Base-by-base conservation (phyloP, 345 rosid genomes). In the Eucalyptus curtisii region DNA sequence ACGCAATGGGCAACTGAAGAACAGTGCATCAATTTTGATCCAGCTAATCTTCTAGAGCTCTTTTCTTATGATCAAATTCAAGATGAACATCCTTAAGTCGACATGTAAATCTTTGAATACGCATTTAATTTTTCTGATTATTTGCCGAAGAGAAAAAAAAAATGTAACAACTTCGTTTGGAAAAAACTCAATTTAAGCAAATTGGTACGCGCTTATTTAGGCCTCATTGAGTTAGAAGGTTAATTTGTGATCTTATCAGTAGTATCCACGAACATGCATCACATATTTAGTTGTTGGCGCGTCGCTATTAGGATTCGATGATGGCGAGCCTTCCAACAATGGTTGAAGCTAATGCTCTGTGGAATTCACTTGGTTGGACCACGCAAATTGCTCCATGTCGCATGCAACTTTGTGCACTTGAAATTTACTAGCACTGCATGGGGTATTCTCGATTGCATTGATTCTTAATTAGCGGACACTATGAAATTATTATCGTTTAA, bases 371-470 rank as follows among this genome's bases (percentile, higher is more conserved):
- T 6, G 47, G 27, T 76, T 76, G 82, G 82, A 76, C 82, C 82
- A 76, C 47, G 7, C 8, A 76, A 76, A 76, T 71, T 10, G 14
- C 45, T 25, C 22, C 25, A 71, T 71, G 82, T 71, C 27, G 14
- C 14, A 10, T 71, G 45, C 82, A 37, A 10, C 82, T 71, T 71
- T 71, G 45, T 19, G 82, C 12, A 37, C 45, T 71, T 10, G 44
- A 71, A 17, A 71, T 71, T n/a, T 71, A 37, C 8, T 2, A 12
- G 27, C 12, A 37, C 27, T 6, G 3, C 0, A 15, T 71, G 45
- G 82, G 82, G 45, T 71, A 71, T 22, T 71, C 45, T 71, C 0
- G 2, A 10, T 37, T 7, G 27, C 14, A 37, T 37, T 2, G 14
- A 37, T 71, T 71, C 27, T 24, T 37, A 37, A 76, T 76, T 20